phyloP scores from a whole-genome alignment of 1,284 basidiomycete species.

The Puccinia polysora region DNA sequence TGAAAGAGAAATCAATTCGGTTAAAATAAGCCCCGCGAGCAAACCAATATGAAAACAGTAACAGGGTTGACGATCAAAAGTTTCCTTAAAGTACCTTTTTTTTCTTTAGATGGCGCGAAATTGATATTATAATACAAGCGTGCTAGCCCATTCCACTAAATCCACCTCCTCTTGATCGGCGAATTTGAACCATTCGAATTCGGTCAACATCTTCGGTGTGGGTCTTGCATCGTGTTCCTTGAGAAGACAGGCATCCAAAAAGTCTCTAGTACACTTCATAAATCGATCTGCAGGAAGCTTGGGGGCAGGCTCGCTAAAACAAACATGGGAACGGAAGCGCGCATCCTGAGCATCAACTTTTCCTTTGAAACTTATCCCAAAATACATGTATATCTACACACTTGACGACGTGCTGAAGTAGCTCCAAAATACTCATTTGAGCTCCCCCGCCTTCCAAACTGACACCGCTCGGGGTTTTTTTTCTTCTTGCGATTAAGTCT shows the following conservation, averaged over 20 bases:
- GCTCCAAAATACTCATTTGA: constrained; percentile 94
- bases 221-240: constrained; percentile 44
- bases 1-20: too few relatives aligned
- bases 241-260: constrained; percentile 47
- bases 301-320: constrained; percentile 70
- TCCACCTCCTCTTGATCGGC: constrained; percentile 47
- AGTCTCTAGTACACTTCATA: constrained; percentile 56
- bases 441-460: constrained; percentile 80
- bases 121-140: constrained; percentile 43
- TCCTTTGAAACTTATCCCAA: not conserved
- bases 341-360: not conserved
- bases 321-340: not conserved
- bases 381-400: not conserved
- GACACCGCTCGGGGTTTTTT: constrained; percentile 66
- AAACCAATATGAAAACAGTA: too few relatives aligned
- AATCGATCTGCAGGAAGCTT: constrained; percentile 60
- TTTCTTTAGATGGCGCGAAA: too few relatives aligned
- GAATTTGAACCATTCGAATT: constrained; percentile 48
- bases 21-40: too few relatives aligned
- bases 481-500: constrained; percentile 50
- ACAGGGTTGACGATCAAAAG: too few relatives aligned
- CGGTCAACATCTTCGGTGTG: constrained; percentile 44
- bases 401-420: constrained; percentile 95
- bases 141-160: constrained; percentile 49
- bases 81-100: too few relatives aligned